Evolutionary conservation across 164 flowering plant species (phyloP).

Genomic region (Tetracentron sinense): DNA sequence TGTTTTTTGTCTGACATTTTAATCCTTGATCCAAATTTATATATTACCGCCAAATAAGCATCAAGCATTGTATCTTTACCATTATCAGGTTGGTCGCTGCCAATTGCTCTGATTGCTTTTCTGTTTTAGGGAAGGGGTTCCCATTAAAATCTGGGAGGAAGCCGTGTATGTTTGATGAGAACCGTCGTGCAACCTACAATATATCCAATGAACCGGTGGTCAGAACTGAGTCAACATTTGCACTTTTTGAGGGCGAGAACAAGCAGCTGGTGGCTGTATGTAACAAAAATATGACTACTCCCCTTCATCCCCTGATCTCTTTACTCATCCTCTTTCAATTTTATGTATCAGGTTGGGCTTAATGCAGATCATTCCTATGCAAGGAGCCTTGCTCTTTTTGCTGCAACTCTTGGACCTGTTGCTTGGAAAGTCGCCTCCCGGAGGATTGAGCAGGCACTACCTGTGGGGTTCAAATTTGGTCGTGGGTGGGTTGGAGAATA

Average conservation of each 20-base stretch:
- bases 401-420: conserved; percentile 83
- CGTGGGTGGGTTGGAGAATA: no score
- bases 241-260: conserved; percentile 69
- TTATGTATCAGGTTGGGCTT: conserved; percentile 73
- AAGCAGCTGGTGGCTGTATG: conserved; percentile 87
- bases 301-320: background rate
- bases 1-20: background rate
- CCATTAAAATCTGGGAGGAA: conserved; percentile 58
- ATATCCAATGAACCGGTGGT: conserved; percentile 38
- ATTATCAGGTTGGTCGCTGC: no score
- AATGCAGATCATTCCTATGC: conserved; percentile 83
- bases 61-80: no score
- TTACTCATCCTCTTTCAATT: conserved; percentile 14
- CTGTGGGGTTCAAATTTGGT: no score
- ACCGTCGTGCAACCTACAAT: conserved; percentile 72
- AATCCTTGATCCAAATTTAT: background rate
- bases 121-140: conserved; percentile 52
- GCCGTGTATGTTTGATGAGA: conserved; percentile 52
- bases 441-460: conserved; percentile 73
- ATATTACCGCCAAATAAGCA: background rate
- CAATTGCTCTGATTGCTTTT: conserved; percentile 16
- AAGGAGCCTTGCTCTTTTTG: conserved; percentile 88
- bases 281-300: conserved; percentile 12
- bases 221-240: conserved; percentile 49
- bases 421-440: conserved; percentile 89